Conservation (phyloP, 805 yeast species). For the Cyberlindnera maritima region DNA sequence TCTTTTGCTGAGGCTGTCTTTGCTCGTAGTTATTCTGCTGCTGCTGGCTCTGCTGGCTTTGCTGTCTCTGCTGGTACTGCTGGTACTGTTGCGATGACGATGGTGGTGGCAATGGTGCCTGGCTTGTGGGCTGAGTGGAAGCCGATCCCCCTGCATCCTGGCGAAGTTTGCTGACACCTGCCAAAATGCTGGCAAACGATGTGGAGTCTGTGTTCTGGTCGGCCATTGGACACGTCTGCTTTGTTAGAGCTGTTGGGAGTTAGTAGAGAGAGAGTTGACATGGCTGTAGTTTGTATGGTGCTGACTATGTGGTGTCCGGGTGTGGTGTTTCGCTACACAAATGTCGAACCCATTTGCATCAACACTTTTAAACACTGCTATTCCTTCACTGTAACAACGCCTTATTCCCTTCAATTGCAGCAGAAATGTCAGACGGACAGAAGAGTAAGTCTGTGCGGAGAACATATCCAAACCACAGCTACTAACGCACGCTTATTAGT, state of each 20-base stretch:
- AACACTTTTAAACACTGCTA: background rate
- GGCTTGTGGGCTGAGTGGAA: background rate
- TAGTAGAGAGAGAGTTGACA: too few species aligned
- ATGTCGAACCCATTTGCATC: background rate
- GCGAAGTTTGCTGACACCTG: constrained; percentile 58
- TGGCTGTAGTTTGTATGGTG: background rate
- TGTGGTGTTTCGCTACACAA: background rate
- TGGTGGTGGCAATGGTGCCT: background rate
- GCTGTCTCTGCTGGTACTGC: constrained; percentile 1
- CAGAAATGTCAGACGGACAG: constrained; percentile 13
- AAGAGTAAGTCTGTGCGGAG: constrained; percentile 5
- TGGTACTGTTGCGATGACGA: background rate
- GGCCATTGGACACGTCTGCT: background rate
- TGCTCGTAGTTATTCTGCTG: too few species aligned
- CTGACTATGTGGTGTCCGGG: background rate
- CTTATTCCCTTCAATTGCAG: too few species aligned
- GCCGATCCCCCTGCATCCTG: constrained; percentile 26
- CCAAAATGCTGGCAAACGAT: constrained; percentile 68
- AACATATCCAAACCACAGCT: background rate
- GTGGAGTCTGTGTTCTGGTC: constrained; percentile 42
- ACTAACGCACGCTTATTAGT: constrained; percentile 32
- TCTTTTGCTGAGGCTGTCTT: background rate
- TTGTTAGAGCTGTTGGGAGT: too few species aligned
- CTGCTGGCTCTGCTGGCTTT: background rate
- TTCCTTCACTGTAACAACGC: too few species aligned